Evolutionary conservation across 331 rosid species (phyloP), one percentile per base, ranked within the genome.

Genomic region (Acacia concinna): DNA sequence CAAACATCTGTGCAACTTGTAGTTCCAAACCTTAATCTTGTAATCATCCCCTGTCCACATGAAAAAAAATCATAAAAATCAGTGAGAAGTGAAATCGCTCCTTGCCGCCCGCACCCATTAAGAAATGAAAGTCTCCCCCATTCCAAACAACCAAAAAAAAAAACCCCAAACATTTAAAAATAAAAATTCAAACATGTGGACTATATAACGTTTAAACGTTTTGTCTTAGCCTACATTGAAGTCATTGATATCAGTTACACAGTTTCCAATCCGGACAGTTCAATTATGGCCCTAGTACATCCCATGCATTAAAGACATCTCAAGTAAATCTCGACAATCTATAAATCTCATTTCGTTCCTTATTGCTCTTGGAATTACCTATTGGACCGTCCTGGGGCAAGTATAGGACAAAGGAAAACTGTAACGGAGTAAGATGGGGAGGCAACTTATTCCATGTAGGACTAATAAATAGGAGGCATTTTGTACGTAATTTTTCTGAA

Each of bases 1-100:
- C 77, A 95, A 88, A 84, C 98, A 95, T 81, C 97, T 87, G 52
- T 95, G 99, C 88, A 90, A 72, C 96, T 95, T 93, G 88, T 95
- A 95, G 91, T 95, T 95, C 97, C 99, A 95, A 57, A 95, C 99
- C 78, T 95, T 95, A 82, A 95, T 93, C 87, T 95, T 95, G 89
- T 95, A 95, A 88, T 93, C 99, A 81, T 95, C 99, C 84, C 98
- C 99, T 95, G 96, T 82, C 72, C 77, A 85, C 4, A 69, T 73
- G 75, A 63, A 77, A 63, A 77, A 4, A 17, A 56, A 78, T 74
- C 38, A 63, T 30, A 31, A 31, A 31, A 68, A 76, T 49, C 68
- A 66, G 66, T 67, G 28, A 79, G 40, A 62, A 56, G 63, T 56
- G 63, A 56, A 56, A 56, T 56, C 63, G 31, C 68, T 35, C 77